Evolutionary conservation across 1,284 basidiomycete genomes (phyloP), one percentile per base, ranked within the genome.

Genomic region (Leccinum huronense): DNA sequence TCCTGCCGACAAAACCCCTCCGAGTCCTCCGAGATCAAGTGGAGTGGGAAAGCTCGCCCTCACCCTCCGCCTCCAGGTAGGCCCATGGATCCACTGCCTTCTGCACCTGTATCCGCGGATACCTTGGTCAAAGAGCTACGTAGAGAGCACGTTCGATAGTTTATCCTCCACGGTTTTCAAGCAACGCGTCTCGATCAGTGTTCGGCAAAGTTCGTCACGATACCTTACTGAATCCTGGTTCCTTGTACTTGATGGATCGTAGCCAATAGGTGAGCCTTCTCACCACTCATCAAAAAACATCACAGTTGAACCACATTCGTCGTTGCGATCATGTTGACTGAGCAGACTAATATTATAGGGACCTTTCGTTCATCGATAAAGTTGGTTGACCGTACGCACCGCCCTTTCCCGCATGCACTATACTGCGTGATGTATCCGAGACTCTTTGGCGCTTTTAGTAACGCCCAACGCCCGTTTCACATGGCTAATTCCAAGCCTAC

Each of bases 31-130:
- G 23, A 23, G 23, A 23, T 23, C 23, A 23, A 23, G 23, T 23
- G 38, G 38, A 38, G 38, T 38, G 38, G 38, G 38, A 38, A 38
- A 14, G 36, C 36, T 36, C 36, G 36, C 36, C 34, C 3, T 14
- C 38, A 38, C 38, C 58, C 77, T 16, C 66, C 77, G 60, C 60
- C 75, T 59, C 67, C 72, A 61, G 62, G 64, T 65, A 66, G 63
- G 53, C 63, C 65, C 51, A 63, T 66, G 66, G 66, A 69, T 59
- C 11, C 67, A 62, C 48, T 62, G 11, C 63, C 66, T 65, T 59
- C 68, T 59, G 70, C 66, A 64, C 63, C 56, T 76, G 70, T 75
- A 76, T 67, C 68, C 67, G 68, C 76, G 75, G 73, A 76, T 71
- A 73, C 71, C 54, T 65, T 71, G 70, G 75, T 72, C 56, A 67